Evolutionary conservation across 2,329 filamentous ascomycete genomes (phyloP), one percentile per base, ranked within the genome.

Genomic region (Aspergillus luchuensis): DNA sequence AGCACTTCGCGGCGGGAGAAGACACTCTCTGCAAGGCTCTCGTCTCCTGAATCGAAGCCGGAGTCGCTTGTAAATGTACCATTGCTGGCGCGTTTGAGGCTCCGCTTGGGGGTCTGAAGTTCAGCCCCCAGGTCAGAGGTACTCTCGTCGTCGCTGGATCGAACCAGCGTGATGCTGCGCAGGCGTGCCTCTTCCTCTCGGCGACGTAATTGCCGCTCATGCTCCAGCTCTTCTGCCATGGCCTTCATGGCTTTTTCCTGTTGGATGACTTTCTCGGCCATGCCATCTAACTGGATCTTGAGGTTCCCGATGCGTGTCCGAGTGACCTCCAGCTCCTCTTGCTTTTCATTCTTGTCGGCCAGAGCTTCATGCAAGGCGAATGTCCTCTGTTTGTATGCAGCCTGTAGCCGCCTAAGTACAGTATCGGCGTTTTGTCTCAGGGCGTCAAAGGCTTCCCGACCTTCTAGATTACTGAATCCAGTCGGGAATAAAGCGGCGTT

Each of bases 271-370:
- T 81, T 80, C 36, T 79, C 79, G 5, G 84, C 83, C 80, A 88
- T 84, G 39, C 83, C 84, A 69, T 87, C 83, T 19, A 89, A 76
- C 71, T 88, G 86, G 64, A 82, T 78, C 73, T 87, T 87, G 56
- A 88, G 74, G 66, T 87, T 82, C 39, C 80, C 77, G 13, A 83
- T 80, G 7, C 85, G 79, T 41, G 84, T 86, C 36, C 85, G 80
- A 13, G 84, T 81, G 66, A 87, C 86, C 62, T 87, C 84, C 0
- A 86, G 78, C 70, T 88, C 86, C 63, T 88, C 86, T n/a, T 80
- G 78, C 65, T 85, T 83, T 10, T 83, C 82, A 55, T 81, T 82
- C 61, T 85, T 82, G 66, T 87, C 84, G 4, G 81, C 82, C 38
- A 81, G 74, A 3, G 81, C 78, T 62, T 83, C 80, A 41, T 81